Percentiles rank a stretch among this genome's conserved stretches.
Conservation (phyloP, 805 yeast species). For the Kuraishia floccosa region DNA sequence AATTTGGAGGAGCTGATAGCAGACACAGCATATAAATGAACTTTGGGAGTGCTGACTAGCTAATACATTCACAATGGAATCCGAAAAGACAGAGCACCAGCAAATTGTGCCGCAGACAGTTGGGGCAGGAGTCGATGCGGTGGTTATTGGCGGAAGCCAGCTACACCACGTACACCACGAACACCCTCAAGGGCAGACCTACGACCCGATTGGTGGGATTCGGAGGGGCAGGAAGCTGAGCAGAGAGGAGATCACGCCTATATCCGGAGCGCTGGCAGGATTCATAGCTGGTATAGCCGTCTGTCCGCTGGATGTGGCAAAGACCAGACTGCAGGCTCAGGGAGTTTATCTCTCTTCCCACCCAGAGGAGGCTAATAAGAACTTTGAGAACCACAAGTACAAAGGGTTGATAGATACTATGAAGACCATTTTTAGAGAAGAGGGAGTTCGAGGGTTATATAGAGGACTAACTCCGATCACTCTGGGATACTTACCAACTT, state of each 20-base stretch:
- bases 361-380: conserved; percentile 4
- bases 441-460: conserved; percentile 76
- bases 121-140: no score
- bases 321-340: conserved; percentile 89
- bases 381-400: conserved; percentile 22
- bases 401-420: conserved; percentile 56
- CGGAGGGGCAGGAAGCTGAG: not conserved
- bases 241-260: conserved; percentile 45
- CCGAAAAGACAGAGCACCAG: no score
- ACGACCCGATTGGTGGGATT: no score
- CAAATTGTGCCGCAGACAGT: no score
- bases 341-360: conserved; percentile 33
- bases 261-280: conserved; percentile 92
- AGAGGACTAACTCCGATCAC: conserved; percentile 89
- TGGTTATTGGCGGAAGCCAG: no score
- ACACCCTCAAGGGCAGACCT: no score
- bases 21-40: no score
- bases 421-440: conserved; percentile 55
- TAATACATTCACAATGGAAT: no score
- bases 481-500: conserved; percentile 90
- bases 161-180: no score
- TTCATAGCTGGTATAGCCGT: conserved; percentile 81
- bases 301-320: conserved; percentile 93
- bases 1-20: no score
- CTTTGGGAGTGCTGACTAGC: no score